phyloP scores from a whole-genome alignment of 768 basidiomycete genomes.

The Trametes coccinea region DNA sequence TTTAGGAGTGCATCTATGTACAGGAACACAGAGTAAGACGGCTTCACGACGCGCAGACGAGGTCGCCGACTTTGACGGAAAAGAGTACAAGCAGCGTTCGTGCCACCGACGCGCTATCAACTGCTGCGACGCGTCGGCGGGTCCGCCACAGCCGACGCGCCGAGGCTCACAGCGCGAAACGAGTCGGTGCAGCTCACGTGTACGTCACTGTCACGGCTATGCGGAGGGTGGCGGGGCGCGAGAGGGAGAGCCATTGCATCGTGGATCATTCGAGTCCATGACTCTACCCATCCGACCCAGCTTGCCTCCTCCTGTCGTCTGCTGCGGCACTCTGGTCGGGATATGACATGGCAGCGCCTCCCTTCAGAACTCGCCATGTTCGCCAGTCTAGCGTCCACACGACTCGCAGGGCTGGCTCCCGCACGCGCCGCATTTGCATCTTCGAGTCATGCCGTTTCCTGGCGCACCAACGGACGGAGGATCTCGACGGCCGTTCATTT shows the following conservation, averaged over 20 bases:
- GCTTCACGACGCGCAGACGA: too few relatives aligned
- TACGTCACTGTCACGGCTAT: constrained; percentile 2
- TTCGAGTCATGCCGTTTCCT: neutral
- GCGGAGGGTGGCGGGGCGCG: neutral
- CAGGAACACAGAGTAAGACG: too few relatives aligned
- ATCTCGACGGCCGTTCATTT: constrained; percentile 43
- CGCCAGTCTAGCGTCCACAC: neutral
- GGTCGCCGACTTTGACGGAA: too few relatives aligned
- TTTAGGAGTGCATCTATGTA: too few relatives aligned
- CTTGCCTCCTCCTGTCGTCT: neutral
- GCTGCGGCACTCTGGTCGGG: neutral
- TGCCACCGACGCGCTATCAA: too few relatives aligned
- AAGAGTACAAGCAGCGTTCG: too few relatives aligned
- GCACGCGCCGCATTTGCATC: neutral
- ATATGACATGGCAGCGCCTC: constrained; percentile 15
- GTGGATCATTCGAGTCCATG: constrained; percentile 18
- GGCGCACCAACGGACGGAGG: neutral
- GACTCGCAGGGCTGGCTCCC: neutral
- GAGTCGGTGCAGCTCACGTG: neutral
- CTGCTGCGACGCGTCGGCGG: too few relatives aligned
- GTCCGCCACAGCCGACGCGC: too few relatives aligned
- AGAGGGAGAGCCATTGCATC: neutral
- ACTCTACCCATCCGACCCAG: constrained; percentile 5
- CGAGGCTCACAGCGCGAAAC: neutral
- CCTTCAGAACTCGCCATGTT: constrained; percentile 2